Evolutionary conservation across 208 protist species (phyloP).

Genomic region (Leptomonas pyrrhocoris): DNA sequence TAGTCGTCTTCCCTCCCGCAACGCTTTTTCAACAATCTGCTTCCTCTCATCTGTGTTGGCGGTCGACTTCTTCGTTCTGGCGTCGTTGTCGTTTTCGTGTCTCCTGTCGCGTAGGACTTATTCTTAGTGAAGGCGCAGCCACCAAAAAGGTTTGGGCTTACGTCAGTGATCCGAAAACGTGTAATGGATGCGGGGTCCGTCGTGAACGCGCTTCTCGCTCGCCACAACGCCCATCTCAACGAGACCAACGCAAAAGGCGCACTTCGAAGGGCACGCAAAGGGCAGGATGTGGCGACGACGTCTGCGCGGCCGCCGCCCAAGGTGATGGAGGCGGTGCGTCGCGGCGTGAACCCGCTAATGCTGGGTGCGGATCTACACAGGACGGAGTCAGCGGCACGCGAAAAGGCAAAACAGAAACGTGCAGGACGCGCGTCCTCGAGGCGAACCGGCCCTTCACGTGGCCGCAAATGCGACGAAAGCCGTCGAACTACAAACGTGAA

Average conservation of each 20-base stretch:
- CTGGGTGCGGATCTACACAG: constrained; percentile 12
- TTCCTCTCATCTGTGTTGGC: no score
- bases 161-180: not conserved
- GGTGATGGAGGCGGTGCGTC: constrained; percentile 25
- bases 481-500: not conserved
- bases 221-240: constrained; percentile 5
- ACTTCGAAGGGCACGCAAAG: not conserved
- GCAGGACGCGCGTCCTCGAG: not conserved
- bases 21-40: no score
- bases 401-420: constrained; percentile 19
- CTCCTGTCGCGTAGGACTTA: no score
- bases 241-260: not conserved
- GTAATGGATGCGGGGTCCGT: constrained; percentile 23
- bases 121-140: not conserved
- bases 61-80: no score
- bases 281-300: not conserved
- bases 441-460: no score
- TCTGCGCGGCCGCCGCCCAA: constrained; percentile 19
- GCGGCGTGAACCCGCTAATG: constrained; percentile 29
- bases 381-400: constrained; percentile 15
- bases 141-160: no score
- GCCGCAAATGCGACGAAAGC: not conserved
- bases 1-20: no score
- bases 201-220: constrained; percentile 25
- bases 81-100: no score